Base-by-base conservation (phyloP, 805 yeast species). In the Sungouiozyma intestinalis region DNA sequence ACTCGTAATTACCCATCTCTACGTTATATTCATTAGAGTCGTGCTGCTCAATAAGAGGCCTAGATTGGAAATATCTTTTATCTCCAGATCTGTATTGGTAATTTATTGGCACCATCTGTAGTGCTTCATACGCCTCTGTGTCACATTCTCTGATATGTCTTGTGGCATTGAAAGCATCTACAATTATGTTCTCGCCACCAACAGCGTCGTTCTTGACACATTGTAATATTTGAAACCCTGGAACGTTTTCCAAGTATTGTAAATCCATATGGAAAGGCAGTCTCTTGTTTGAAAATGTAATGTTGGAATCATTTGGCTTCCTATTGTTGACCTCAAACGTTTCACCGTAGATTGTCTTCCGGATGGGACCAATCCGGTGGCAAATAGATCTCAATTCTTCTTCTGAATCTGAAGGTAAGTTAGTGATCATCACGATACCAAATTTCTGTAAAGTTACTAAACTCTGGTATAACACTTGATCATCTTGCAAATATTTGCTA, bases 221-320 rank as follows among this genome's bases (percentile, higher is more conserved):
- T 50, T 83, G 92, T 36, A 83, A 66, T 33, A 81, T 57, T 58
- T 83, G 88, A 36, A 83, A 62, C 0, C 90, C 90, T 1, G 94
- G 94, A 2, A 88, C 88, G 9, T 86, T 76, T 56, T 83, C 88
- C 54, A 81, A 77, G 62, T 82, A 83, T 37, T 78, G 67, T 19
- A 83, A 66, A 53, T 84, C 92, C 81, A 81, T 83, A 52, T 83
- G 94, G 39, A 83, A 65, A 2, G 87, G 87, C 34, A 84, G 67
- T 49, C 73, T 73, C 7, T 68, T 69, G 39, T 71, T 67, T 3
- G 92, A 79, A 53, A 80, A 75, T 3, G 88, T 88, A 40, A 83
- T 78, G 49, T 83, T 81, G 42, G 71, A 74, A 11, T 87, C 81
- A 19, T 52, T 51, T 41, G 68, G 65, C 3, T 72, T 68, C 3